Base-by-base conservation (phyloP, 208 protist species). In the Acanthamoeba culbertsoni region DNA sequence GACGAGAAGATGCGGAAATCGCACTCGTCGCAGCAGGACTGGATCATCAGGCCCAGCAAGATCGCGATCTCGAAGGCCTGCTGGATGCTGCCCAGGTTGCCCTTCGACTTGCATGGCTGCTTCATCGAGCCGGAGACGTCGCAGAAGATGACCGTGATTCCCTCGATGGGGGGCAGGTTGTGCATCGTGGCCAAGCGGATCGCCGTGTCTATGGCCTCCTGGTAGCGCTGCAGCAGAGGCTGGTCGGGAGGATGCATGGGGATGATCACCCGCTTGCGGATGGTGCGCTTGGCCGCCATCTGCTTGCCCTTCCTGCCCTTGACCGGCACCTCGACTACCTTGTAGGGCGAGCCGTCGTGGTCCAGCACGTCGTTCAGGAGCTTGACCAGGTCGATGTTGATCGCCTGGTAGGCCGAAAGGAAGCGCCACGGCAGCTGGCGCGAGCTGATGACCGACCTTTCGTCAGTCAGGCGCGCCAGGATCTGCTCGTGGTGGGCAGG, bases 401-500 rank as follows among this genome's bases (percentile, higher is more conserved):
- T 96, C 2, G 97, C 96, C n/a, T 98, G 95, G 86, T 97, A 98
- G 2, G 98, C 98, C n/a, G 96, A 97, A 63, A 98, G 96, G 96
- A 99, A 99, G 42, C 97, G 95, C 93, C 97, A 98, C 3, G 98
- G 98, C 63, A 99, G 97, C 95, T 99, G 98, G 42, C 96, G 95
- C 28, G 95, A 97, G 12, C 93, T 92, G 0, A 96, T 94, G 33
- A 99, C 96, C 63, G 92, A 45, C 28, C 51, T 14, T 28, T 95
- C 94, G 77, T 96, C 92, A 7, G 63, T 93, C 6, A 97, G 82
- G 3, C 75, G 68, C 4, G 43, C 82, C n/a, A 95, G 59, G n/a
- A 94, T 75, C 93, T 53, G 68, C 10, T 93, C 43, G 93, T 99
- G 98, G 23, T 98, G 97, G 3, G 48, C 55, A 0, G 93, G 51